A percentile compares a stretch with the other conserved stretches of the same genome.
Evolutionary conservation across 1,284 basidiomycete genomes (phyloP).

Genomic region (Cryptococcus sp.): DNA sequence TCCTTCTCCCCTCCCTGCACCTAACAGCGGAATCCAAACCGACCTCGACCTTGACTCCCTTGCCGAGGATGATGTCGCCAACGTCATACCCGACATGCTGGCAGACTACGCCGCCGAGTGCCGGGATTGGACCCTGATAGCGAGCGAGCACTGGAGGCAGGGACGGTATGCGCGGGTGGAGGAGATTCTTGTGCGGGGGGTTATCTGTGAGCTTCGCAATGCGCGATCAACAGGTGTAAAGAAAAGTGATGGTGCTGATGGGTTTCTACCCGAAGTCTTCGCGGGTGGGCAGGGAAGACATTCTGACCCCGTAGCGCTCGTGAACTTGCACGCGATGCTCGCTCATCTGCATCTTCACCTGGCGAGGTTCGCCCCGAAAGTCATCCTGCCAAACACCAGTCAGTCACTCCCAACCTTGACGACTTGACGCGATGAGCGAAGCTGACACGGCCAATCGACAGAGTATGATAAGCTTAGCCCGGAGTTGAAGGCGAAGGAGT

Average conservation of each 20-base stretch:
- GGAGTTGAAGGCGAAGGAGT: conserved; percentile 62
- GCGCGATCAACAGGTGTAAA: neutral
- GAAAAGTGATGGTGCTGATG: neutral
- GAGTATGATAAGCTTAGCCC: conserved; percentile 65
- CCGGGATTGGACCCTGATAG: conserved; percentile 49
- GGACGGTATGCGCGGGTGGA: conserved; percentile 39
- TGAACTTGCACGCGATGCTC: conserved; percentile 69
- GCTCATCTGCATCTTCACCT: conserved; percentile 77
- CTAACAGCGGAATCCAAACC: conserved; percentile 40
- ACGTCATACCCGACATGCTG: conserved; percentile 46
- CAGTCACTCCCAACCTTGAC: conserved; percentile 44
- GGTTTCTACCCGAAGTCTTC: conserved; percentile 34
- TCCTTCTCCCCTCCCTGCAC: neutral
- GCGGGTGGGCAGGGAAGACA: conserved; percentile 24
- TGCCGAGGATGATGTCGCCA: conserved; percentile 40
- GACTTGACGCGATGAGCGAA: neutral
- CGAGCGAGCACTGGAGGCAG: conserved; percentile 48
- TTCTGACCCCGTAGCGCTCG: conserved; percentile 49
- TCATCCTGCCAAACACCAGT: conserved; percentile 69
- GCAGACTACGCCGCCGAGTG: conserved; percentile 45
- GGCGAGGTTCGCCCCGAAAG: conserved; percentile 75
- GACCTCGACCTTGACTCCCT: conserved; percentile 50
- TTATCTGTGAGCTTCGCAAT: conserved; percentile 45
- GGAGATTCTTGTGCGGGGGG: conserved; percentile 41
- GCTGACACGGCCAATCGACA: conserved; percentile 44